A percentile compares a stretch with the other conserved stretches of the same genome.
phyloP scores from a whole-genome alignment of 2,329 filamentous ascomycete genomes.

The Penicillium sp. region DNA sequence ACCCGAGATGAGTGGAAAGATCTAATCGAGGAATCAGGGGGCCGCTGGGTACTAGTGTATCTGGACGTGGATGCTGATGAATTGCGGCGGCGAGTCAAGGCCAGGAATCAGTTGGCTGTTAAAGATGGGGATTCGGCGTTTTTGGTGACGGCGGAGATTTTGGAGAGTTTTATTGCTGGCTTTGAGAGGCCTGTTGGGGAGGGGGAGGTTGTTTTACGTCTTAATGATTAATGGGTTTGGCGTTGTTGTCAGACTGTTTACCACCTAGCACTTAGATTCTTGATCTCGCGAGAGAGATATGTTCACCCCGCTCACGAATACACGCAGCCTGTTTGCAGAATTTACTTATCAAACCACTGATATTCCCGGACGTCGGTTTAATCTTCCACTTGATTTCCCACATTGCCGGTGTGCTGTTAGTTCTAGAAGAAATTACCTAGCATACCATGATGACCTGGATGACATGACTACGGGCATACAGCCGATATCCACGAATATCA shows the following conservation, averaged over 20 bases:
- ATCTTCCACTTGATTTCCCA: neutral
- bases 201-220: slow-evolving; percentile 15
- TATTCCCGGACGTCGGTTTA: neutral
- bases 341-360: neutral
- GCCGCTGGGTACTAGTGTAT: slow-evolving; percentile 19
- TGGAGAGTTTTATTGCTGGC: slow-evolving; percentile 21
- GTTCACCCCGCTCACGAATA: neutral
- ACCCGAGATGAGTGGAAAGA: slow-evolving; percentile 21
- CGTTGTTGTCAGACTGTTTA: neutral
- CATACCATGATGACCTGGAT: neutral
- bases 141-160: slow-evolving; percentile 19
- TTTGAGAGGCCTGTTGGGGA: slow-evolving; percentile 24
- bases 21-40: slow-evolving; percentile 17
- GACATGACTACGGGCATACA: neutral
- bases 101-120: slow-evolving; percentile 16
- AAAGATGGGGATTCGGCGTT: slow-evolving; percentile 25
- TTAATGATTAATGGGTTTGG: slow-evolving; percentile 9
- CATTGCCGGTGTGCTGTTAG: neutral
- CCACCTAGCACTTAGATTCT: neutral
- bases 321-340: neutral
- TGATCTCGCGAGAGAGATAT: neutral
- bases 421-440: neutral
- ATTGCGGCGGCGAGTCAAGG: slow-evolving; percentile 22
- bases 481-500: neutral
- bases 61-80: slow-evolving; percentile 22